Conservation (phyloP, 768 basidiomycete genomes). For the Lactarius indigo region DNA sequence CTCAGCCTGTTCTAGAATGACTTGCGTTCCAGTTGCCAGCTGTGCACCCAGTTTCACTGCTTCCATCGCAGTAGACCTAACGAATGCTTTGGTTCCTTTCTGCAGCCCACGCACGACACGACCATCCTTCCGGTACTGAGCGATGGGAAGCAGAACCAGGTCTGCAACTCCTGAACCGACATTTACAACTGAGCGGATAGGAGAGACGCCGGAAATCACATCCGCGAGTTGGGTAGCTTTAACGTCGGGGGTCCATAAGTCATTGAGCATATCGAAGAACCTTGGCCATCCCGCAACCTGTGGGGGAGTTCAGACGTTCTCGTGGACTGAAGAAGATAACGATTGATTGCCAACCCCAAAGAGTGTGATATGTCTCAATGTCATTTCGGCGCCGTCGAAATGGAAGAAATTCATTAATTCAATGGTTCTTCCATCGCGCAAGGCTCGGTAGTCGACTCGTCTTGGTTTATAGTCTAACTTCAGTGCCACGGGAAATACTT, state of each 20-base stretch:
- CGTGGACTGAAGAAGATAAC: not conserved
- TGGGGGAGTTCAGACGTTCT: constrained; percentile 1
- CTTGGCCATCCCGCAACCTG: constrained; percentile 93
- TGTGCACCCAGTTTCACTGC: constrained; percentile 92
- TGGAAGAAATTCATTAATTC: constrained; percentile 99
- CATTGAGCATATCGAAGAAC: constrained; percentile 89
- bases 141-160: constrained; percentile 90
- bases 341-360: constrained; percentile 64
- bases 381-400: constrained; percentile 99
- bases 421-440: constrained; percentile 87
- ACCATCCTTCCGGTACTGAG: constrained; percentile 97
- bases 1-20: constrained; percentile 95
- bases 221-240: constrained; percentile 98
- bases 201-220: constrained; percentile 93
- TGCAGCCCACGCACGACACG: constrained; percentile 90
- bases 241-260: constrained; percentile 98
- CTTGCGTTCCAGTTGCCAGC: constrained; percentile 95
- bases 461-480: constrained; percentile 99
- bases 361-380: constrained; percentile 85
- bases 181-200: constrained; percentile 95
- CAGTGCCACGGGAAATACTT: constrained; percentile 91
- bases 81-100: constrained; percentile 89
- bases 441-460: constrained; percentile 88
- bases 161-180: constrained; percentile 97
- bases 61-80: constrained; percentile 92